phyloP scores from a whole-genome alignment of 2,329 filamentous ascomycete genomes.

The Diaporthe sp. region DNA sequence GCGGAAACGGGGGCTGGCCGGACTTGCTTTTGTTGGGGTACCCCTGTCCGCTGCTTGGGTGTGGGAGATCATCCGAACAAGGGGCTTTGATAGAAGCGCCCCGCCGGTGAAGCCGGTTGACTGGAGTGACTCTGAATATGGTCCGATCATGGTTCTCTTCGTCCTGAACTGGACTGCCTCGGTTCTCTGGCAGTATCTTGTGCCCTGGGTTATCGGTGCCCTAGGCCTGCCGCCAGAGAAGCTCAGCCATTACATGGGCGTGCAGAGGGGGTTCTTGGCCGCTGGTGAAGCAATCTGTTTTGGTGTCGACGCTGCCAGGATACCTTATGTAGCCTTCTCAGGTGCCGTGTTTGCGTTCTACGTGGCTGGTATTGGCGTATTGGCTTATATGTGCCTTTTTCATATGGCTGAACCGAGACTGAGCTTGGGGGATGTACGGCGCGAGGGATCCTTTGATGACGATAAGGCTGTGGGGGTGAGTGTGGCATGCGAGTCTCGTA shows the following conservation, averaged over 20 bases:
- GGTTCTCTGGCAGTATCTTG: neutral
- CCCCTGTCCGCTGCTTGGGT: neutral
- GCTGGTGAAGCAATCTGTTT: constrained; percentile 7
- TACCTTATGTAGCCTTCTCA: neutral
- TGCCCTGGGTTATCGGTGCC: neutral
- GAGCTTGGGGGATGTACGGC: too few relatives aligned
- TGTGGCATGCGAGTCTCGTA: too few relatives aligned
- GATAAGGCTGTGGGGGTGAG: too few relatives aligned
- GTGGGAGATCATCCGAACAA: neutral
- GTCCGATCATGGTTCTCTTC: neutral
- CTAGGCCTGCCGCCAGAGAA: neutral
- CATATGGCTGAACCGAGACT: neutral
- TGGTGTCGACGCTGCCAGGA: neutral
- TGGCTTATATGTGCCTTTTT: neutral
- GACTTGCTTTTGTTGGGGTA: neutral
- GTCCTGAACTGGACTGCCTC: neutral
- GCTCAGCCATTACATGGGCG: neutral
- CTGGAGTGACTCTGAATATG: neutral
- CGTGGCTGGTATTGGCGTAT: neutral
- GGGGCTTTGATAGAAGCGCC: neutral
- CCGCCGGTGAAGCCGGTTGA: neutral
- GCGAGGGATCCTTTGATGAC: too few relatives aligned
- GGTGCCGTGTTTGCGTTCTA: neutral
- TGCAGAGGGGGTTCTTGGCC: neutral
- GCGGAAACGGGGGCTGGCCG: neutral